Evolutionary conservation across 2,329 filamentous ascomycete species (phyloP).

Genomic region (Talaromyces sp.): DNA sequence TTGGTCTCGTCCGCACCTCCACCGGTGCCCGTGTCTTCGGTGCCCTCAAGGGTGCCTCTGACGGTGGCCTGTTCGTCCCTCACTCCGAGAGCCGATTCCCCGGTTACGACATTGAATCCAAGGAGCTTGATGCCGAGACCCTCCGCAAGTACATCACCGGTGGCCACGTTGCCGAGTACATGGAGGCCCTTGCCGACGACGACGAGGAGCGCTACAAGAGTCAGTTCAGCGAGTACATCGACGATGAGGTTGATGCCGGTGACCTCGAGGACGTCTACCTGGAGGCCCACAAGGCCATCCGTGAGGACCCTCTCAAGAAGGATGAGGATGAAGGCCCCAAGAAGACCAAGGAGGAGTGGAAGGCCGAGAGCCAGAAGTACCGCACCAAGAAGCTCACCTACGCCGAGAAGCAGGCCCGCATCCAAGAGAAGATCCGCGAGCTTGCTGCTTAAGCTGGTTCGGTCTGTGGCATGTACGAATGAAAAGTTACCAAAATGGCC

Average conservation of each 20-base stretch:
- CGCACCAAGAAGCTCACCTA: conserved; percentile 70
- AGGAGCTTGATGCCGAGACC: conserved; percentile 95
- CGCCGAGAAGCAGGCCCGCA: conserved; percentile 74
- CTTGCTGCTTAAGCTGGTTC: conserved; percentile 47
- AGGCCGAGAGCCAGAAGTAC: conserved; percentile 92
- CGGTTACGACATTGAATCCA: conserved; percentile 91
- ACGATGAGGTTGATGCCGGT: conserved; percentile 94
- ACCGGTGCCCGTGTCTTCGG: conserved; percentile 98
- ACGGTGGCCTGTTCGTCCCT: conserved; percentile 93
- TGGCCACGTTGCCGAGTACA: conserved; percentile 99
- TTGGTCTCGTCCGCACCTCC: conserved; percentile 93
- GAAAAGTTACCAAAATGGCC: neutral
- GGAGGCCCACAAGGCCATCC: conserved; percentile 94
- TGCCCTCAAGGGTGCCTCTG: conserved; percentile 99
- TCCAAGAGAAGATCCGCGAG: conserved; percentile 88
- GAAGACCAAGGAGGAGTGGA: conserved; percentile 98
- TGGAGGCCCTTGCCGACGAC: conserved; percentile 98
- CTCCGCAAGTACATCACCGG: conserved; percentile 99
- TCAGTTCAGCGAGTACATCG: conserved; percentile 97
- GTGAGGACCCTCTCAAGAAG: conserved; percentile 98
- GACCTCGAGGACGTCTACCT: conserved; percentile 94
- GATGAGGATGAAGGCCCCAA: conserved; percentile 66
- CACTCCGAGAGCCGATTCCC: conserved; percentile 99
- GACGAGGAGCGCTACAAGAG: conserved; percentile 99
- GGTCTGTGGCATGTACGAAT: neutral